Evolutionary conservation across 805 yeast genomes (phyloP).

Genomic region (Yueomyces sp.): DNA sequence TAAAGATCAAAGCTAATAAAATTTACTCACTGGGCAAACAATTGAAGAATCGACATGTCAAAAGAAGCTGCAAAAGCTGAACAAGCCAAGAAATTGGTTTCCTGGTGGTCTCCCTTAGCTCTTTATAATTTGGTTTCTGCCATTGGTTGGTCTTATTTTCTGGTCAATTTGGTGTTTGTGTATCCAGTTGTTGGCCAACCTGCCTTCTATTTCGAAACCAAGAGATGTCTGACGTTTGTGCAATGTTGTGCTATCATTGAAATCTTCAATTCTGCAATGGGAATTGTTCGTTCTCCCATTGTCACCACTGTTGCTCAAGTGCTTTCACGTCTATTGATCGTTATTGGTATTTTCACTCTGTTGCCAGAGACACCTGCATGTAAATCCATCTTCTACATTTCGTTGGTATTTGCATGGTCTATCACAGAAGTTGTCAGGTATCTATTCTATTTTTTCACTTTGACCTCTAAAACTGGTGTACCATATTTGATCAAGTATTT

Average conservation of each 20-base stretch:
- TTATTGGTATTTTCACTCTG: conserved; percentile 66
- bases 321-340: conserved; percentile 67
- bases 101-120: conserved; percentile 23
- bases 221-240: conserved; percentile 43
- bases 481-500: conserved; percentile 55
- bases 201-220: conserved; percentile 44
- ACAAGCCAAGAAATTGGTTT: conserved; percentile 5
- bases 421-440: conserved; percentile 86
- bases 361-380: conserved; percentile 52
- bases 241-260: conserved; percentile 77
- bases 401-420: conserved; percentile 80
- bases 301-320: conserved; percentile 82
- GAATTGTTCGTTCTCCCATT: conserved; percentile 76
- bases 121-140: conserved; percentile 43
- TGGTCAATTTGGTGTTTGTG: conserved; percentile 30
- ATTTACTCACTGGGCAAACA: too few relatives aligned
- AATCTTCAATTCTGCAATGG: conserved; percentile 61
- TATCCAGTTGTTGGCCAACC: conserved; percentile 47
- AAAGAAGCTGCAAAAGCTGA: too few relatives aligned
- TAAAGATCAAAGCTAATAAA: too few relatives aligned
- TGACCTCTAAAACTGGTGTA: conserved; percentile 28
- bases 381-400: conserved; percentile 42
- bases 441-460: conserved; percentile 44
- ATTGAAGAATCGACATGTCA: too few relatives aligned
- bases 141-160: conserved; percentile 38